Base-by-base conservation (phyloP, 306 rosid genomes). In the Citrullus colocynthis region DNA sequence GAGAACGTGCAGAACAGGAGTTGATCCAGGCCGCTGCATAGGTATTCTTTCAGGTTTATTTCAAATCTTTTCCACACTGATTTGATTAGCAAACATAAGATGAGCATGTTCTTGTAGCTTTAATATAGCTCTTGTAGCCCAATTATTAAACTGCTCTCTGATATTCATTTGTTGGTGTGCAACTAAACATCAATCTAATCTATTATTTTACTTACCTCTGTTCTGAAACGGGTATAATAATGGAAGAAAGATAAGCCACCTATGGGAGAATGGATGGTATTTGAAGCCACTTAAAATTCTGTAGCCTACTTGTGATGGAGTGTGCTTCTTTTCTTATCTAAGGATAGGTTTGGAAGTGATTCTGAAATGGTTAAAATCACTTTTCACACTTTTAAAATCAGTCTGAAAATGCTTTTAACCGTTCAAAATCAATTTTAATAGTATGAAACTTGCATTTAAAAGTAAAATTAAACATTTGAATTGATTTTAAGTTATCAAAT, bases 1-100 rank as follows among this genome's bases (percentile, higher is more conserved):
- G 81, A 79, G 96, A 91, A 83, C 89, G 83, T 56, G 99, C 99
- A 24, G 90, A 95, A 78, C 86, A 85, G 91, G 98, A 92, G 88
- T 83, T 92, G 86, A 88, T 85, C 82, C 86, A 89, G 86, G 99
- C 97, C 76, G 84, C 96, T 84, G 97, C 91, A 80, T 92, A 89
- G 82, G 70, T 80, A 36, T n/a, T 60, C 61, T 74, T 70, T 30
- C 88, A 85, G 90, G 93, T 89, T 81, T 67, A 83, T 81, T 83
- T 76, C 69, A 17, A 78, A 66, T 63, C 64, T 78, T 61, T 65
- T 34, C 48, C 18, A 17, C 18, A 5, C 77, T 74, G 34, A 24
- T 71, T 48, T 45, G 11, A 70, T 70, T 7, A 17, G 48, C 77
- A 34, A 18, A 72, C 24, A 9, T 73, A 14, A 74, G 17, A 17